Conservation (phyloP, 495 filamentous ascomycete species). For the Zalerion maritima region DNA sequence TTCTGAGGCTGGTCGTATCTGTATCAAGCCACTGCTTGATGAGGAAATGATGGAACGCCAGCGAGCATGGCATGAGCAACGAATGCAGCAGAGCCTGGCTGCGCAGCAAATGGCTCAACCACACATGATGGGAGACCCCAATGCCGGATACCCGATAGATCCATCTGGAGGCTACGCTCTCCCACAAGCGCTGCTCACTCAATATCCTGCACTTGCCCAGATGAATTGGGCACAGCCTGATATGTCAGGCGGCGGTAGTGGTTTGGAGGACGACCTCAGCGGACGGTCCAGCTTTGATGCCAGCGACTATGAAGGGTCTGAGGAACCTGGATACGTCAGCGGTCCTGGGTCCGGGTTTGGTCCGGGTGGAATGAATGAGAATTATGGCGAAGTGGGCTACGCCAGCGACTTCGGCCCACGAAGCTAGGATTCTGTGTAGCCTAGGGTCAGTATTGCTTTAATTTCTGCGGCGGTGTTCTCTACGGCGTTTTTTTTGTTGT, state of each 20-base stretch:
- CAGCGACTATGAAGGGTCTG: constrained; percentile 52
- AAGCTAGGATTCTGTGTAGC: constrained; percentile 15
- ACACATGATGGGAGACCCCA: constrained; percentile 32
- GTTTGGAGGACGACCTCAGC: constrained; percentile 58
- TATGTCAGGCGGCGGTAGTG: constrained; percentile 30
- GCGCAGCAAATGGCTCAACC: constrained; percentile 31
- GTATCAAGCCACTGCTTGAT: constrained; percentile 88
- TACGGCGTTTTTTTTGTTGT: too few relatives aligned
- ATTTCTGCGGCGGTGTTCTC: too few relatives aligned
- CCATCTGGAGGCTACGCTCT: constrained; percentile 48
- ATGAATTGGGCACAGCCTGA: constrained; percentile 59
- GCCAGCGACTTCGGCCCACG: constrained; percentile 35
- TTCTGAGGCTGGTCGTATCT: constrained; percentile 86
- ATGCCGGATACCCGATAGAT: constrained; percentile 34
- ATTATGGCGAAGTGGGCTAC: constrained; percentile 36
- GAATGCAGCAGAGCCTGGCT: constrained; percentile 35
- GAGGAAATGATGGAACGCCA: constrained; percentile 73
- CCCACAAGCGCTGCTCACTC: constrained; percentile 73
- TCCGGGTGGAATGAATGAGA: constrained; percentile 31
- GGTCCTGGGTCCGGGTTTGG: constrained; percentile 36
- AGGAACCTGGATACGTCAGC: constrained; percentile 44
- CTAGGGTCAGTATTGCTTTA: too few relatives aligned
- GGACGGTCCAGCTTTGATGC: constrained; percentile 83
- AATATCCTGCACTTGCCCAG: constrained; percentile 78
- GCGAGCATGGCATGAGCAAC: constrained; percentile 49